Evolutionary conservation across 202 grass and related monocot genomes (phyloP), one percentile per base, ranked within the genome.

Genomic region (Saccharum hybrid): DNA sequence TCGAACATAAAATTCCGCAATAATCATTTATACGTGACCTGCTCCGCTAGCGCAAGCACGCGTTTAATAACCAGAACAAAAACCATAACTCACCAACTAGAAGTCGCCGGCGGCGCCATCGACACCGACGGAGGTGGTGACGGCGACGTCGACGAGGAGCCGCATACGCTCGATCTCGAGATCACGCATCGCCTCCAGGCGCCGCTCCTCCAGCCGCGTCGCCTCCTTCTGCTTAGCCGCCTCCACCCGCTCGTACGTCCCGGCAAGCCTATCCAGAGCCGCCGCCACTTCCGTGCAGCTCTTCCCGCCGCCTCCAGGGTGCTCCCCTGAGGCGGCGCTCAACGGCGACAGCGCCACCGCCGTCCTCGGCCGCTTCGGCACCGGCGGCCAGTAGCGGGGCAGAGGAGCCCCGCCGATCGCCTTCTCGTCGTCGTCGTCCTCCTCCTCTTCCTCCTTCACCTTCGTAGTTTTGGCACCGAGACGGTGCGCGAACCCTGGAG

Each of bases 221-320:
- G 80, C 76, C 82, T 93, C 88, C 61, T 41, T 82, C 91, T 93
- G 91, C 65, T 83, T 93, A 6, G 88, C 78, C 57, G 79, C 46
- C 19, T 90, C 91, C 34, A 93, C 91, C 70, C 88, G 83, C 82
- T 93, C 88, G 42, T 88, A 93, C 75, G 86, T 86, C 23, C 88
- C 88, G 26, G 85, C 79, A 18, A 90, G 83, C 75, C 85, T 93
- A 26, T 84, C 74, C 19, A 93, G 80, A 33, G 88, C 85, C 14
- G 68, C 88, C n/a, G 84, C 91, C 77, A 93, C 67, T 60, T 80
- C 81, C 43, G 66, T 63, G 74, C 88, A 79, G 56, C 10, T 76
- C n/a, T 10, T 59, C 16, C 70, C 82, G 10, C 60, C 85, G 49
- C n/a, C 67, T 10, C 65, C 88, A 34, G 72, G 74, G 33, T 67